These are phyloP conservation scores for Oehlia diaphana DNA, from an alignment of 192 early-diverging fungal genomes.

Conservation along the genomic window DNA sequence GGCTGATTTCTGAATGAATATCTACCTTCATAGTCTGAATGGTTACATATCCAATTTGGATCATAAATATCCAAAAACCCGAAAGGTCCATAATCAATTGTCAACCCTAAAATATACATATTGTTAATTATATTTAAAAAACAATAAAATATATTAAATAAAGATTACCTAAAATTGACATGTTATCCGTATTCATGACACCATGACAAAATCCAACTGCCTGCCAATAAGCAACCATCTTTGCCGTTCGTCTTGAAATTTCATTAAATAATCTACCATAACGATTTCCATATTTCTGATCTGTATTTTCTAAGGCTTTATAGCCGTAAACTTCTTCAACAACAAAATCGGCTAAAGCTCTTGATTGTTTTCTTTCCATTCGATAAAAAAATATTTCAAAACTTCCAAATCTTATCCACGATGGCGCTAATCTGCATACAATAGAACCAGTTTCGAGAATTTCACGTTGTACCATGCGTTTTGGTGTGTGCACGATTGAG, in stretches of 20 bases:
- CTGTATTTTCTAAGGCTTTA: not conserved
- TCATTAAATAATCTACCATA: slow-evolving; percentile 61
- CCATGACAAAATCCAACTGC: slow-evolving; percentile 78
- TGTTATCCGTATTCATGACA: slow-evolving; percentile 94
- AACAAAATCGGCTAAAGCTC: slow-evolving; percentile 72
- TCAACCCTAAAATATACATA: slow-evolving; percentile 50
- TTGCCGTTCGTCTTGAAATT: slow-evolving; percentile 63
- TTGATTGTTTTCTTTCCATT: slow-evolving; percentile 54
- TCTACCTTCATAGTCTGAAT: slow-evolving; percentile 73
- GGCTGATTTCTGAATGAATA: slow-evolving; percentile 81
- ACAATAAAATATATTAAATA: too few species aligned
- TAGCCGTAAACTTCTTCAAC: slow-evolving; percentile 46
- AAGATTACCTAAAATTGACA: slow-evolving; percentile 60
- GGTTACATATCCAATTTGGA: slow-evolving; percentile 77
- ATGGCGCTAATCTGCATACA: slow-evolving; percentile 69
- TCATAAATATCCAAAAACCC: slow-evolving; percentile 85
- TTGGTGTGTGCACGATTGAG: slow-evolving; percentile 62
- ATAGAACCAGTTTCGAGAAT: slow-evolving; percentile 72
- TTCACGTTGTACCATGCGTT: slow-evolving; percentile 66
- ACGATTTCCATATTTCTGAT: slow-evolving; percentile 46
- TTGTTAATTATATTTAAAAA: not conserved
- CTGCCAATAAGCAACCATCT: slow-evolving; percentile 81
- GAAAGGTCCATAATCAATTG: slow-evolving; percentile 88
- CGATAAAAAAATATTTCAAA: slow-evolving; percentile 82
- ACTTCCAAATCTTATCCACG: slow-evolving; percentile 86